Conservation (phyloP, 345 rosid species). For the Dipteronia sinensis region DNA sequence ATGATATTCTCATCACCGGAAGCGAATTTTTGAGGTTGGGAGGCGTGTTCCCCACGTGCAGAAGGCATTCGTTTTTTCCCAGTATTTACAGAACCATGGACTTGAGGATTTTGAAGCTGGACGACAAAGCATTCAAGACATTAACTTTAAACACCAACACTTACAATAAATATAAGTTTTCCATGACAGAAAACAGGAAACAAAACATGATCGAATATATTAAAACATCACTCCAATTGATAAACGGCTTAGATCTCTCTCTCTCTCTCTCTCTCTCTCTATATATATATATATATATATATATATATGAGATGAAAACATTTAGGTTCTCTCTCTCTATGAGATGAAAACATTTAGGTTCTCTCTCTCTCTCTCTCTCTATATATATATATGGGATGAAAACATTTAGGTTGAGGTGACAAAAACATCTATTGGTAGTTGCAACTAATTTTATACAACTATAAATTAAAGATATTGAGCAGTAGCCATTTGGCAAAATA, state of each 20-base stretch:
- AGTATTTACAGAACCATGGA: slow-evolving; percentile 12
- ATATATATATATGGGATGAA: too few species aligned
- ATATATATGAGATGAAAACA: too few species aligned
- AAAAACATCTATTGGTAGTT: slow-evolving; percentile 2
- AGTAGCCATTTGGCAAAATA: neutral
- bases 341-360: too few species aligned
- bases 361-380: too few species aligned
- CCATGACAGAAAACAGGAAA: neutral
- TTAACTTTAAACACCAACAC: neutral
- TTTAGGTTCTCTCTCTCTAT: too few species aligned
- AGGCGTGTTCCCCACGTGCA: slow-evolving; percentile 16
- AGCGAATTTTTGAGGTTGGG: slow-evolving; percentile 20
- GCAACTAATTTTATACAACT: slow-evolving; percentile 1
- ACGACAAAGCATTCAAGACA: slow-evolving; percentile 14
- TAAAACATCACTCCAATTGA: neutral
- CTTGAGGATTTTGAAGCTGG: slow-evolving; percentile 33
- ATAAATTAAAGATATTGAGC: neutral
- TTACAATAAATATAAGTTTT: neutral
- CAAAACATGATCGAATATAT: neutral
- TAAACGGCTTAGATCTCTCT: neutral
- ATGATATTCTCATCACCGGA: slow-evolving; percentile 32
- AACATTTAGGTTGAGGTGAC: neutral
- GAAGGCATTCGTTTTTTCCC: slow-evolving; percentile 19
- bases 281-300: neutral
- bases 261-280: too few species aligned